Percentiles rank a stretch among this genome's conserved stretches.
These are phyloP conservation scores for Punica granatum DNA, from an alignment of 345 rosid genomes.

Conservation along the genomic window DNA sequence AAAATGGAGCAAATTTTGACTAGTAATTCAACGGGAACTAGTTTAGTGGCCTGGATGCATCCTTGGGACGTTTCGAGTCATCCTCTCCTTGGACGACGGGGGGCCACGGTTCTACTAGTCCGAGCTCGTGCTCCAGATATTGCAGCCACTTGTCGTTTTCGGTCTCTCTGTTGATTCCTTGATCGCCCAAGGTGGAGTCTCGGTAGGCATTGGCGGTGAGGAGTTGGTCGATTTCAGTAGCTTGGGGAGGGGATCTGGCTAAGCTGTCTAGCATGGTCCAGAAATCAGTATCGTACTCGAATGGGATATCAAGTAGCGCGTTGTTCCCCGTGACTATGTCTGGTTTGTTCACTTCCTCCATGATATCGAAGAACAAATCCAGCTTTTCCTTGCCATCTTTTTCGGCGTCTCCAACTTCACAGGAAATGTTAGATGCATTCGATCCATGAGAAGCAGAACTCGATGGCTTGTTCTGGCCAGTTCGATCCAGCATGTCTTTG, in stretches of 20 bases:
- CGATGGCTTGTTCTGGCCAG: not conserved
- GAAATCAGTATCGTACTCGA: slow-evolving; percentile 51
- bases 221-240: not conserved
- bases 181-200: not conserved
- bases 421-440: not conserved
- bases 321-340: slow-evolving; percentile 13
- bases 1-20: not conserved
- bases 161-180: slow-evolving; percentile 13
- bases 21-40: not conserved
- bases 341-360: slow-evolving; percentile 64
- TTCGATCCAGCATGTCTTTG: not conserved
- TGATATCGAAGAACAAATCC: slow-evolving; percentile 8
- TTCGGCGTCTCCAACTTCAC: not conserved
- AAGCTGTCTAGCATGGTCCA: slow-evolving; percentile 64
- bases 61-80: not conserved
- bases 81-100: not conserved
- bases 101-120: slow-evolving; percentile 21
- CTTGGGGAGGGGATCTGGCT: slow-evolving; percentile 12
- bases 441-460: not conserved
- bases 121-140: slow-evolving; percentile 61
- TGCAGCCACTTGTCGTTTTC: slow-evolving; percentile 47
- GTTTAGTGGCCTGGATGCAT: not conserved
- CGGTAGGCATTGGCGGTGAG: not conserved
- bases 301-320: slow-evolving; percentile 31
- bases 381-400: slow-evolving; percentile 7